These are phyloP conservation scores for Cytidiella melzeri DNA, from an alignment of 768 basidiomycete species.

Conservation along the genomic window DNA sequence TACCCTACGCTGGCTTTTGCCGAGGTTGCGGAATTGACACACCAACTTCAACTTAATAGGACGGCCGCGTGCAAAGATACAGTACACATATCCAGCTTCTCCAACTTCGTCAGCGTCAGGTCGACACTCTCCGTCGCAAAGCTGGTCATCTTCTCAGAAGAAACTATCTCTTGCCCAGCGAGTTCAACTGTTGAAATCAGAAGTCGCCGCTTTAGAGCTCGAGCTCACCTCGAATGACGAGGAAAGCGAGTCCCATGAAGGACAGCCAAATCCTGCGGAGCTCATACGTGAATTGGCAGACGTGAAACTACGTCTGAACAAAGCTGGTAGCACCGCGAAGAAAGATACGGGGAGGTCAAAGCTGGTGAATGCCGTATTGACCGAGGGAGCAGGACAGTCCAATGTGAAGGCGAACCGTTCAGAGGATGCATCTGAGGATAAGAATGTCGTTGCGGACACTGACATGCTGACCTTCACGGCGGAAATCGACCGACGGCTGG, in stretches of 20 bases:
- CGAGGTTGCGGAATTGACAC: neutral
- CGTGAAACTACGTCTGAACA: slow-evolving; percentile 61
- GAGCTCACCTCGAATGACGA: slow-evolving; percentile 73
- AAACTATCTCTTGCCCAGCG: slow-evolving; percentile 25
- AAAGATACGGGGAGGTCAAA: slow-evolving; percentile 41
- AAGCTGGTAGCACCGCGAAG: slow-evolving; percentile 43
- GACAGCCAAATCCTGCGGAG: slow-evolving; percentile 64
- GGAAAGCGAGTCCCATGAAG: slow-evolving; percentile 29
- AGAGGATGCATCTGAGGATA: neutral
- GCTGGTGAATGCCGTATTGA: slow-evolving; percentile 54
- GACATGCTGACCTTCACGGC: slow-evolving; percentile 31
- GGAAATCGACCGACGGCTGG: slow-evolving; percentile 79
- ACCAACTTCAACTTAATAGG: slow-evolving; percentile 24
- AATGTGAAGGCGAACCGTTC: too few relatives aligned
- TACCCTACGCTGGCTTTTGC: neutral
- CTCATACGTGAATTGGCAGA: slow-evolving; percentile 75
- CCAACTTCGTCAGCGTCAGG: slow-evolving; percentile 37
- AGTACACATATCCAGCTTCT: slow-evolving; percentile 69
- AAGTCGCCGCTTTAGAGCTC: slow-evolving; percentile 72
- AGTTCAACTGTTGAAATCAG: slow-evolving; percentile 63
- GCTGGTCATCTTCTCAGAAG: slow-evolving; percentile 22
- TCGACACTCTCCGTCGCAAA: slow-evolving; percentile 37
- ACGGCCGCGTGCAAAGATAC: slow-evolving; percentile 41
- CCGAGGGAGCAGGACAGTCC: slow-evolving; percentile 18
- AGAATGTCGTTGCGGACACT: too few relatives aligned